Percentiles rank a stretch among this genome's conserved stretches.
phyloP scores from a whole-genome alignment of 1,139 yeast species.

The Candida labiduridarum region DNA sequence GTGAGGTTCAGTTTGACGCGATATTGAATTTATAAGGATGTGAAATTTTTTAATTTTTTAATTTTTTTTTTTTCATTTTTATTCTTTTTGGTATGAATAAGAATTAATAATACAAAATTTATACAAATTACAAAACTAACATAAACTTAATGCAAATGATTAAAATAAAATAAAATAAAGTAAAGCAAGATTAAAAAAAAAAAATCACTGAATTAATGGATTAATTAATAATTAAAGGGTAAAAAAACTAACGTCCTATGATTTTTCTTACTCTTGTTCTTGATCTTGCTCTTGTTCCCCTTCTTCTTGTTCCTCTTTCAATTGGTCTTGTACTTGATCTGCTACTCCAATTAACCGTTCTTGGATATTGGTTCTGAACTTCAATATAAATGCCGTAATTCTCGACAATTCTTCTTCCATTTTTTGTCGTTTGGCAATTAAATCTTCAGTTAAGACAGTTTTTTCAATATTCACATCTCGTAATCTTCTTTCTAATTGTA shows the following conservation, averaged over 20 bases:
- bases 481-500: constrained; percentile 58
- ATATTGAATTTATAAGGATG: not conserved
- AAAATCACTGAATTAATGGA: not conserved
- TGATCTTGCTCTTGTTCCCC: not conserved
- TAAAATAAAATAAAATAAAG: not conserved
- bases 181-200: not conserved
- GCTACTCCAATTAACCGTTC: constrained; percentile 59
- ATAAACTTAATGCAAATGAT: too few species aligned
- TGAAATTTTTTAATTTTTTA: not conserved
- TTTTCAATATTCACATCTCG: constrained; percentile 58
- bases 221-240: not conserved
- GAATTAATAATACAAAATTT: constrained; percentile 4
- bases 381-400: constrained; percentile 60
- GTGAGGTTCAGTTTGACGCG: not conserved
- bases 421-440: constrained; percentile 49
- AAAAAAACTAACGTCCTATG: too few species aligned
- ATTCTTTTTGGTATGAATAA: not conserved
- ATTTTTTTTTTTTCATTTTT: not conserved
- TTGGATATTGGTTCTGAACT: constrained; percentile 68
- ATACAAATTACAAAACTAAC: not conserved
- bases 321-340: constrained; percentile 27
- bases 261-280: not conserved
- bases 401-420: constrained; percentile 57
- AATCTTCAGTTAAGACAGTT: constrained; percentile 52
- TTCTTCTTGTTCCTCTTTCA: constrained; percentile 9